A percentile compares a stretch with the other conserved stretches of the same genome.
These are phyloP conservation scores for Choanephora cucurbitarum DNA, from an alignment of 371 early-diverging fungal genomes.

Conservation along the genomic window DNA sequence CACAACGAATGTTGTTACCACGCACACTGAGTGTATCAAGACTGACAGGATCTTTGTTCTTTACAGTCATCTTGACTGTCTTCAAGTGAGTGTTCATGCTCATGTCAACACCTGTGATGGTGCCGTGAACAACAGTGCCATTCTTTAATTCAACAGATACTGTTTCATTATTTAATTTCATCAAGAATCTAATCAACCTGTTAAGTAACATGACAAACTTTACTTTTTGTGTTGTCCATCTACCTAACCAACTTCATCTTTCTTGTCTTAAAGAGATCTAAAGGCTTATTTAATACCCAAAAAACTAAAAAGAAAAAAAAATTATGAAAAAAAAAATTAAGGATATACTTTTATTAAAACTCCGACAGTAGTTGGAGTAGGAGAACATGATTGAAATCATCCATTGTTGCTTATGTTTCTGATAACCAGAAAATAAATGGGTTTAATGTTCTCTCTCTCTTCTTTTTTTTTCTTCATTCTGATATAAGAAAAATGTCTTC, in stretches of 20 bases:
- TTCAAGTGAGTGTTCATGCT: slow-evolving; percentile 99
- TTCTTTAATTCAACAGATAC: slow-evolving; percentile 97
- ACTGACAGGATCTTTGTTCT: slow-evolving; percentile 86
- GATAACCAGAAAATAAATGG: too few species aligned
- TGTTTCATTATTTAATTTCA: slow-evolving; percentile 94
- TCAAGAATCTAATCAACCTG: slow-evolving; percentile 81
- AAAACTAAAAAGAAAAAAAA: too few species aligned
- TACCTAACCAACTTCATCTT: slow-evolving; percentile 32
- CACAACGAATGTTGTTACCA: slow-evolving; percentile 95
- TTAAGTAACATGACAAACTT: background rate
- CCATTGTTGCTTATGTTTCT: too few species aligned
- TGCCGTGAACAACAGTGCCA: slow-evolving; percentile 95
- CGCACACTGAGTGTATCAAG: slow-evolving; percentile 92
- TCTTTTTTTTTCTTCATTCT: too few species aligned
- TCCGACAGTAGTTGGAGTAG: too few species aligned
- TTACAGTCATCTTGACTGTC: slow-evolving; percentile 97
- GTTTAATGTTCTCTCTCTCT: too few species aligned
- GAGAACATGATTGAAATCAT: too few species aligned
- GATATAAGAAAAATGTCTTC: too few species aligned
- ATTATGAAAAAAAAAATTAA: background rate
- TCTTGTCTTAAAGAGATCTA: too few species aligned
- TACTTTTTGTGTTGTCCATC: background rate
- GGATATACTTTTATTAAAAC: too few species aligned
- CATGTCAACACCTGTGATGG: slow-evolving; percentile 96
- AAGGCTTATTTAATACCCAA: too few species aligned